phyloP scores from a whole-genome alignment of 352 stramenopile genomes.

The Phytophthora multivora region DNA sequence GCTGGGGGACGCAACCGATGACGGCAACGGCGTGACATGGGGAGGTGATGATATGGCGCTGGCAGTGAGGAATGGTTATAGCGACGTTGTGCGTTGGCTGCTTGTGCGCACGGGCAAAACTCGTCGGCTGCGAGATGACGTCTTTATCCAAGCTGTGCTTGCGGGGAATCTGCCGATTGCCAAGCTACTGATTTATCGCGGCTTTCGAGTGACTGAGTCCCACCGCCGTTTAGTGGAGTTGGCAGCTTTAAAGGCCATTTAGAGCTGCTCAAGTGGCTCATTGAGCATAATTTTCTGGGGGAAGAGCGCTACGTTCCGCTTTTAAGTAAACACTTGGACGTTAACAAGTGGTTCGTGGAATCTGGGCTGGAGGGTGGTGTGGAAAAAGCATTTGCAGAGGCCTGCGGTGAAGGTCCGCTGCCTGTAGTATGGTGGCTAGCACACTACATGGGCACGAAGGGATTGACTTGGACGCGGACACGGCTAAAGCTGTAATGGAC shows the following conservation, averaged over 20 bases:
- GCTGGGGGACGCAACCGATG: background rate
- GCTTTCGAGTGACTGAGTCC: background rate
- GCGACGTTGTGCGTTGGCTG: slow-evolving; percentile 3
- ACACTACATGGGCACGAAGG: background rate
- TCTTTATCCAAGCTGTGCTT: background rate
- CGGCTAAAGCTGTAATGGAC: background rate
- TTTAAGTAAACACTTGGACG: slow-evolving; percentile 3
- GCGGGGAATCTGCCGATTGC: background rate
- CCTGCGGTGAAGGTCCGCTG: background rate
- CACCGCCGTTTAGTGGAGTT: background rate
- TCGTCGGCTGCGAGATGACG: background rate
- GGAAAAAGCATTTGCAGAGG: background rate
- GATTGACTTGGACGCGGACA: background rate
- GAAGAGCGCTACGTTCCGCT: background rate
- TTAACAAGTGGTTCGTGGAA: slow-evolving; percentile 9
- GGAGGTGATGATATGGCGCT: slow-evolving; percentile 1
- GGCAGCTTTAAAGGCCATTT: background rate
- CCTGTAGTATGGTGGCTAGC: slow-evolving; percentile 12
- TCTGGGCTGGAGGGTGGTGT: background rate
- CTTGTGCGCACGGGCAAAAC: background rate
- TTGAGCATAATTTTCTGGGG: background rate
- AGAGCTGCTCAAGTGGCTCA: slow-evolving; percentile 2
- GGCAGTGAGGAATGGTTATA: slow-evolving; percentile 2
- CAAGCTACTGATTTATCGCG: background rate
- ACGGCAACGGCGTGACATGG: background rate